A percentile compares a stretch with the other conserved stretches of the same genome.
These are phyloP conservation scores for Annulohypoxylon stygium DNA, from an alignment of 495 filamentous ascomycete genomes.

Conservation along the genomic window DNA sequence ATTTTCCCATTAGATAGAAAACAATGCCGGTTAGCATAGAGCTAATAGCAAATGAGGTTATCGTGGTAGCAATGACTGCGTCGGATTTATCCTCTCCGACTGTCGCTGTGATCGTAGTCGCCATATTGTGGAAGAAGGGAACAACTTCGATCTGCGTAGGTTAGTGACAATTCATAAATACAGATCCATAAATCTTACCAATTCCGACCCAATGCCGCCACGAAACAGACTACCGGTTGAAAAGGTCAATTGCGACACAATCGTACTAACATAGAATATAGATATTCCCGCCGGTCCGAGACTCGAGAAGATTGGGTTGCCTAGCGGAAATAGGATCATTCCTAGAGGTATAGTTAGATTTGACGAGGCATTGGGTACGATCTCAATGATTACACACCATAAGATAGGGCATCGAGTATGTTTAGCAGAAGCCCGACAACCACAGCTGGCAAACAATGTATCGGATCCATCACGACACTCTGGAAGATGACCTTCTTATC, in stretches of 20 bases:
- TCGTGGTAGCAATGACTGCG: conserved; percentile 90
- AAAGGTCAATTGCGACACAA: conserved; percentile 93
- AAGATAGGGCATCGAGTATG: conserved; percentile 93
- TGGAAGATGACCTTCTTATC: conserved; percentile 73
- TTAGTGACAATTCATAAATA: conserved; percentile 19
- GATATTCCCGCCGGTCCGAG: conserved; percentile 94
- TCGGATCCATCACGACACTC: conserved; percentile 72
- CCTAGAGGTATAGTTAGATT: conserved; percentile 58
- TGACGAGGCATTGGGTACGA: not conserved
- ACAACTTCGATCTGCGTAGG: conserved; percentile 85
- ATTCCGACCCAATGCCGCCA: conserved; percentile 94
- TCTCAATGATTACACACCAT: conserved; percentile 68
- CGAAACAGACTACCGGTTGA: conserved; percentile 90
- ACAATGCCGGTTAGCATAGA: conserved; percentile 90
- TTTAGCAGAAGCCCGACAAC: conserved; percentile 90
- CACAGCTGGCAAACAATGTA: conserved; percentile 82
- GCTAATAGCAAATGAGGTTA: conserved; percentile 89
- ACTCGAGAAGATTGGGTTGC: conserved; percentile 81
- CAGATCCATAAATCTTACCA: conserved; percentile 66
- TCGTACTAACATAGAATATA: conserved; percentile 98
- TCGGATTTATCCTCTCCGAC: conserved; percentile 85
- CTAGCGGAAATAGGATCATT: conserved; percentile 95
- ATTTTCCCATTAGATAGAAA: conserved; percentile 90
- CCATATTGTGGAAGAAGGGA: conserved; percentile 98
- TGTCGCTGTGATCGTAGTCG: conserved; percentile 81